Evolutionary conservation across 352 stramenopile species (phyloP).

Genomic region (Phytophthora colocasiae): DNA sequence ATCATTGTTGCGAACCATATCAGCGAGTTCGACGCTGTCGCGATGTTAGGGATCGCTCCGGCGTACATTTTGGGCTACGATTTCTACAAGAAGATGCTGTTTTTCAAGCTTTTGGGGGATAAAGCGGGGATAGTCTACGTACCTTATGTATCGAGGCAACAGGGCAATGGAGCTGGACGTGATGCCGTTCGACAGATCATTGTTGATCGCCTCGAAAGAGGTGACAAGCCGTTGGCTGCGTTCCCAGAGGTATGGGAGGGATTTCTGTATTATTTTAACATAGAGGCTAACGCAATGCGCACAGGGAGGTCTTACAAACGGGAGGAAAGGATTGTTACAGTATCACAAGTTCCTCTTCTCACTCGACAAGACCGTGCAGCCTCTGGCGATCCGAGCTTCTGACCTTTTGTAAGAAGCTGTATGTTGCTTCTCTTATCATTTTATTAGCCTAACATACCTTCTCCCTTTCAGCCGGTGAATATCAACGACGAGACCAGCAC

Average conservation of each 20-base stretch:
- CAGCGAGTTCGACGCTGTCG: slow-evolving; percentile 76
- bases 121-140: slow-evolving; percentile 75
- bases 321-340: slow-evolving; percentile 65
- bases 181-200: slow-evolving; percentile 73
- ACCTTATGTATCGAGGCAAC: slow-evolving; percentile 67
- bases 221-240: slow-evolving; percentile 58
- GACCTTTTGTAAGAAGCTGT: slow-evolving; percentile 61
- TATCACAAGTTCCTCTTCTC: slow-evolving; percentile 87
- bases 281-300: neutral
- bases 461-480: slow-evolving; percentile 58
- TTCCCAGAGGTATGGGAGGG: slow-evolving; percentile 60
- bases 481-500: slow-evolving; percentile 85
- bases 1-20: slow-evolving; percentile 83
- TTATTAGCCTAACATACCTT: slow-evolving; percentile 3
- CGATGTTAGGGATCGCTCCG: slow-evolving; percentile 55
- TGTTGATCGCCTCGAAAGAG: slow-evolving; percentile 53
- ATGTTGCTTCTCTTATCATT: neutral
- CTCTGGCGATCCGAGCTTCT: slow-evolving; percentile 63
- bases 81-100: slow-evolving; percentile 87
- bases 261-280: slow-evolving; percentile 3
- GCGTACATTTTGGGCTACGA: slow-evolving; percentile 77
- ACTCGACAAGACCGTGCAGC: slow-evolving; percentile 65
- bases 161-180: slow-evolving; percentile 54
- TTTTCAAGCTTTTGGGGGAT: slow-evolving; percentile 68
- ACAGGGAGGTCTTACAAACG: slow-evolving; percentile 73